phyloP scores from a whole-genome alignment of 1,284 basidiomycete species.

The Pascua guehoae region DNA sequence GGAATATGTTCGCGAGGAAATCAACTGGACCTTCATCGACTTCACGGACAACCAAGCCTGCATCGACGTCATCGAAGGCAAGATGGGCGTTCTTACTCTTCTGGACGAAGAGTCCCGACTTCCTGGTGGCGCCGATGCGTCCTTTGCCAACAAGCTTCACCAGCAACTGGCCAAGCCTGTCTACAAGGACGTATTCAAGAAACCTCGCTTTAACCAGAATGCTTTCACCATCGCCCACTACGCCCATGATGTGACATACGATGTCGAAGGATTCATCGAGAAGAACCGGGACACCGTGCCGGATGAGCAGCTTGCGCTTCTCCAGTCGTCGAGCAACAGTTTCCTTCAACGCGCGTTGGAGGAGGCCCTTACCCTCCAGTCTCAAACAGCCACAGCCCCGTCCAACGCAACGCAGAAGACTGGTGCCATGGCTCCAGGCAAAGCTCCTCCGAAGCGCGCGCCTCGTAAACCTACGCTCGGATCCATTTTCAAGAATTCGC shows the following conservation, averaged over 20 bases:
- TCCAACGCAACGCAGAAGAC: slow-evolving; percentile 23
- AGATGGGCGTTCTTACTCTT: slow-evolving; percentile 88
- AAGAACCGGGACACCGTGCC: slow-evolving; percentile 99
- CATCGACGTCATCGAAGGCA: slow-evolving; percentile 97
- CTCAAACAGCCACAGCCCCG: slow-evolving; percentile 9
- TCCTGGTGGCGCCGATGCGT: slow-evolving; percentile 86
- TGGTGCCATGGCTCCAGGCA: slow-evolving; percentile 11
- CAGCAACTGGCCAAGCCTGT: slow-evolving; percentile 79
- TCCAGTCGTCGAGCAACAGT: slow-evolving; percentile 78
- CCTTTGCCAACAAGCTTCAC: slow-evolving; percentile 92
- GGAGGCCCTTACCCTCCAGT: slow-evolving; percentile 38
- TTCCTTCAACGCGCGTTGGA: slow-evolving; percentile 96
- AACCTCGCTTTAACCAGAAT: slow-evolving; percentile 93
- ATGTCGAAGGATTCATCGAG: slow-evolving; percentile 96
- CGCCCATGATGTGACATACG: slow-evolving; percentile 96
- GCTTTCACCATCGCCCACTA: slow-evolving; percentile 99
- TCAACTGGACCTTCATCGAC: slow-evolving; percentile 99
- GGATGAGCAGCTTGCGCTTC: slow-evolving; percentile 88
- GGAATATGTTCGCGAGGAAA: slow-evolving; percentile 96
- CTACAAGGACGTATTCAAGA: slow-evolving; percentile 90
- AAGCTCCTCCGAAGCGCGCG: slow-evolving; percentile 49
- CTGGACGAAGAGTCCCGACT: slow-evolving; percentile 98
- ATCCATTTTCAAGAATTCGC: slow-evolving; percentile 94
- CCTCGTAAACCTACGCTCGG: slow-evolving; percentile 93
- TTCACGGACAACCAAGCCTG: slow-evolving; percentile 99